Evolutionary conservation across 208 protist genomes (phyloP).

Genomic region (Leishmania braziliensis): DNA sequence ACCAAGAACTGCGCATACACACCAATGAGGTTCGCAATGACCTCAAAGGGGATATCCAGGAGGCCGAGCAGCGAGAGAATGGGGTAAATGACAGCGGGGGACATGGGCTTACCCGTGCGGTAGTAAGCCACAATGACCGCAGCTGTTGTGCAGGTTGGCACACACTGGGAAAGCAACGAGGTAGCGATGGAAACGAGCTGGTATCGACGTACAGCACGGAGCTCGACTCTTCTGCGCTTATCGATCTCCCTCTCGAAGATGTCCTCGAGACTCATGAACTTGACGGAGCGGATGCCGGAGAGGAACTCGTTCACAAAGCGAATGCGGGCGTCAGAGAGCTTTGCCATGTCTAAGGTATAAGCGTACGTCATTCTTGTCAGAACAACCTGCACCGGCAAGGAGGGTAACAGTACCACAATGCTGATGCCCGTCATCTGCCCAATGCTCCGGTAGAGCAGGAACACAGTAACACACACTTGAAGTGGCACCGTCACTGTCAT

Average conservation of each 20-base stretch:
- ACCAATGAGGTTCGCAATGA: constrained; percentile 76
- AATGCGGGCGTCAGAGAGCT: constrained; percentile 84
- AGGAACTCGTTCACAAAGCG: constrained; percentile 93
- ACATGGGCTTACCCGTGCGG: constrained; percentile 58
- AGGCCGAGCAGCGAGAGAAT: constrained; percentile 31
- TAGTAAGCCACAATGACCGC: constrained; percentile 61
- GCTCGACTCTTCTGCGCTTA: constrained; percentile 40
- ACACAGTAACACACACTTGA: constrained; percentile 62
- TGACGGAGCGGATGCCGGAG: constrained; percentile 90
- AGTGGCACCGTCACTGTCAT: constrained; percentile 41
- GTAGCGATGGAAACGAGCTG: constrained; percentile 40
- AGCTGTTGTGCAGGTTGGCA: constrained; percentile 57
- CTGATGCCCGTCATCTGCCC: constrained; percentile 65
- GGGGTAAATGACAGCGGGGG: constrained; percentile 63
- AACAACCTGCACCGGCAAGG: constrained; percentile 70
- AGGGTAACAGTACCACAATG: constrained; percentile 61
- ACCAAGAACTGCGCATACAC: constrained; percentile 70
- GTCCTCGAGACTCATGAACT: constrained; percentile 93
- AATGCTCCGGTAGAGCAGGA: constrained; percentile 52
- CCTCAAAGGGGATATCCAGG: constrained; percentile 57
- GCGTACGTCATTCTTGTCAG: constrained; percentile 43
- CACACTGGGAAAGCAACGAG: constrained; percentile 51
- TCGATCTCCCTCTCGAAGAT: constrained; percentile 51
- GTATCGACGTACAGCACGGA: constrained; percentile 40
- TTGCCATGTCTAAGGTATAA: constrained; percentile 22